phyloP scores from a whole-genome alignment of 2,329 filamentous ascomycete genomes.

The Fusarium sacchari region DNA sequence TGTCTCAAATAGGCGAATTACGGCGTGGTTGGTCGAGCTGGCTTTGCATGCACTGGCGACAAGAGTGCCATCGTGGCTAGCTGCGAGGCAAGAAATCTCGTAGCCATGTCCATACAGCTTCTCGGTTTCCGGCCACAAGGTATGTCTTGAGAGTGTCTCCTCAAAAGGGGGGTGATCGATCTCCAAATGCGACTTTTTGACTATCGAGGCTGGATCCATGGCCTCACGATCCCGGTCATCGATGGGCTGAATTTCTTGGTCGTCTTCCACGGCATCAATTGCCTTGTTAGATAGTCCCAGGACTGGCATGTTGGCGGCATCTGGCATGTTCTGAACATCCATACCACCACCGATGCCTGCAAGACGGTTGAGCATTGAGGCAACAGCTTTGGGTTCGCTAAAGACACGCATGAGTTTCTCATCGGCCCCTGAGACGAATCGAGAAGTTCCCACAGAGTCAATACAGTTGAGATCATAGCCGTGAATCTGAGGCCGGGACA shows the following conservation, averaged over 20 bases:
- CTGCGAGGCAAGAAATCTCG: constrained; percentile 89
- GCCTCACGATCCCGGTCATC: constrained; percentile 63
- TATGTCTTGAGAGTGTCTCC: constrained; percentile 87
- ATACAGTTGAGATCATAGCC: constrained; percentile 98
- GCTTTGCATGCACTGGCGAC: constrained; percentile 94
- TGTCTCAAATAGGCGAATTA: constrained; percentile 91
- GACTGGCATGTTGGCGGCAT: constrained; percentile 93
- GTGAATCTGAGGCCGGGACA: constrained; percentile 95
- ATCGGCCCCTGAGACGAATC: constrained; percentile 94
- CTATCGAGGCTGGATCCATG: constrained; percentile 63
- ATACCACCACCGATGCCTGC: constrained; percentile 65
- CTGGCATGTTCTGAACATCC: constrained; percentile 68
- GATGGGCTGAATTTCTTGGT: constrained; percentile 55
- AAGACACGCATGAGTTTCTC: constrained; percentile 99
- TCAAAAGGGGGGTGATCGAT: constrained; percentile 83
- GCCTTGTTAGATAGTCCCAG: constrained; percentile 97
- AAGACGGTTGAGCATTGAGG: constrained; percentile 74
- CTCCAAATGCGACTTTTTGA: constrained; percentile 70
- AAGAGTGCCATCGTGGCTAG: constrained; percentile 76
- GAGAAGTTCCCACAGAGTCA: constrained; percentile 74
- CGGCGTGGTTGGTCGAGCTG: constrained; percentile 91
- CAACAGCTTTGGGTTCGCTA: constrained; percentile 85
- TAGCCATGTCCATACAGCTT: constrained; percentile 99
- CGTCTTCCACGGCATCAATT: constrained; percentile 68
- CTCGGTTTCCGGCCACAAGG: constrained; percentile 94